Evolutionary conservation across 495 filamentous ascomycete genomes (phyloP), one percentile per base, ranked within the genome.

Genomic region (Cenococcum geophilum): DNA sequence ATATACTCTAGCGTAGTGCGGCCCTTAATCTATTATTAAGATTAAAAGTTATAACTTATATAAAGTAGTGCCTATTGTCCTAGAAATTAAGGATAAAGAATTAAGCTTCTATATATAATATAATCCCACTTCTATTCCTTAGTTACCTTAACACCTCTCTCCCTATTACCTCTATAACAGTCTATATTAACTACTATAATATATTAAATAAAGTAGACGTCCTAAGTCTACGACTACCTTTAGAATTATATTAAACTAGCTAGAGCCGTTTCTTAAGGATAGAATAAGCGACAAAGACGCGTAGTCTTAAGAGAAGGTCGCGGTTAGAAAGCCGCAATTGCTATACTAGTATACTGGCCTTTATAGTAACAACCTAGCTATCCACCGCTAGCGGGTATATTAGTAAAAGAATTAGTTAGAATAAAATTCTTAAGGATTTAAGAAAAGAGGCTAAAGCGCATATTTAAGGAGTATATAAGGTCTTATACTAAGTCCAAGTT

Each of bases 101-200:
- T 14, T 32, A 6, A 32, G 27, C 6, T 14, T 37, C 23, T 18
- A 77, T 88, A 61, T 80, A 95, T 91, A 69, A 98, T 90, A 66
- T 89, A 96, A 67, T 91, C 89, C 89, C 93, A 98, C 79, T 89
- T 90, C 76, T 95, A 87, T 73, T 95, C 89, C 57, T 90, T 78
- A 42, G 78, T 74, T 48, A 89, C 82, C 52, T 82, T 79, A 40
- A 63, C 22, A 49, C 79, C 74, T 69, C 87, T 88, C 68, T 88
- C 82, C 64, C 87, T 78, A 66, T 86, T 81, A 32, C 27, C 27
- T 51, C 87, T 83, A 66, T 80, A 77, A 74, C 88, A 92, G 67
- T 84, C 79, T 91, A 95, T 95, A 61, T 64, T 79, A 77, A 50
- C 40, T 22, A 42, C 32, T 47, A 51, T 42, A 43, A 5, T 52